Evolutionary conservation across 352 stramenopile species (phyloP), one percentile per base, ranked within the genome.

Genomic region (Globisporangium solare): DNA sequence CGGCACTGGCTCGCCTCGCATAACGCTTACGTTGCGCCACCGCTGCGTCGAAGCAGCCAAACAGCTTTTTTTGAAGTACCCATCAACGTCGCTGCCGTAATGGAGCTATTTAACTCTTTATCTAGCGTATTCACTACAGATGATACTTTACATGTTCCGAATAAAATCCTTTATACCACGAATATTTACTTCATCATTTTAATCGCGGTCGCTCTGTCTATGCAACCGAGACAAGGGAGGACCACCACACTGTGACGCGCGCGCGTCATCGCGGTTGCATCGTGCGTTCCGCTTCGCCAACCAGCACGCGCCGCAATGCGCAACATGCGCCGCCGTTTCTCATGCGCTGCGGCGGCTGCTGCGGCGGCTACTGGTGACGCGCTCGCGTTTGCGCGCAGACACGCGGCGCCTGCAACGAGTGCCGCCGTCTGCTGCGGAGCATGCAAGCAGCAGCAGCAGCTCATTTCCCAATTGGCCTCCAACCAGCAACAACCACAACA

Each of bases 381-480:
- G 39, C 39, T 18, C 5, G 39, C 39, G 13, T n/a, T 43, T 35
- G 27, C 39, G 39, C 39, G 39, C 39, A 43, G 39, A 43, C 39
- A 43, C 39, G 39, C 3, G 5, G 3, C 17, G 39, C 3, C 2
- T n/a, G 39, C 39, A 35, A 35, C 27, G 37, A 42, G 37, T 42
- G n/a, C n/a, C n/a, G n/a, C n/a, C n/a, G n/a, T n/a, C n/a, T n/a
- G n/a, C n/a, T n/a, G n/a, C n/a, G n/a, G n/a, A n/a, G n/a, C n/a
- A n/a, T n/a, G n/a, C n/a, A n/a, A n/a, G n/a, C n/a, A n/a, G n/a
- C n/a, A n/a, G n/a, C n/a, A n/a, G n/a, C n/a, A n/a, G 39, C 39
- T 71, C 64, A 71, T 54, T 71, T 65, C 55, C 52, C 64, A 71
- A 71, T 71, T 71, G 47, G 60, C 60, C 60, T 49, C 47, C 47